Percentiles rank a stretch among this genome's conserved stretches.
Evolutionary conservation across 139 green algal species (phyloP).

Genomic region (Zygnema cylindricum): DNA sequence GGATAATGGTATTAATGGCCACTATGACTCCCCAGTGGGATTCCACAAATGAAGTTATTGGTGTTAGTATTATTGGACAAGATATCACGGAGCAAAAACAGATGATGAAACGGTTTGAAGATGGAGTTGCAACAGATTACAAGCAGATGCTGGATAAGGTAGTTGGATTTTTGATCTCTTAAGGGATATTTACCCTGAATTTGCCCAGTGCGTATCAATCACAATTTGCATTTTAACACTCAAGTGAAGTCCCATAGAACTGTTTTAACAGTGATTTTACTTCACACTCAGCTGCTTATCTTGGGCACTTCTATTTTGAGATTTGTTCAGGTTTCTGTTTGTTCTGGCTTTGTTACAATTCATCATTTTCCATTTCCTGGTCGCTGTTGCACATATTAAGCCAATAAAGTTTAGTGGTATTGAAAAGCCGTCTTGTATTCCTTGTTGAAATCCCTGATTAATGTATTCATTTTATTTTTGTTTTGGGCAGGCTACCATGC

Average conservation of each 20-base stretch:
- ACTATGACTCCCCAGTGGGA: slow-evolving; percentile 41
- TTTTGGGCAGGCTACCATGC: slow-evolving; percentile 24
- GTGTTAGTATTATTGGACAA: slow-evolving; percentile 46
- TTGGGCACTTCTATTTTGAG: no score
- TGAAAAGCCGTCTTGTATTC: no score
- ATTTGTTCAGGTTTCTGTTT: no score
- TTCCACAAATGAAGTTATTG: slow-evolving; percentile 32
- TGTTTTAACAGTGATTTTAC: no score
- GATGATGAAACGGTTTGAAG: slow-evolving; percentile 36
- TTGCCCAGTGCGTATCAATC: neutral
- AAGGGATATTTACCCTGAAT: no score
- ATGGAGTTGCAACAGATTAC: slow-evolving; percentile 12
- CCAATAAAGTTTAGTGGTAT: no score
- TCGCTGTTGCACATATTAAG: no score
- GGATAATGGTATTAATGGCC: slow-evolving; percentile 33
- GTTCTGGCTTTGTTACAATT: no score
- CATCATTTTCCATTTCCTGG: no score
- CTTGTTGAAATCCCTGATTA: no score
- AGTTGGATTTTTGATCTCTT: neutral
- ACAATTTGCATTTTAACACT: neutral
- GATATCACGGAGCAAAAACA: slow-evolving; percentile 48
- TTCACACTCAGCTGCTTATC: no score
- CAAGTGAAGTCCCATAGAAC: neutral
- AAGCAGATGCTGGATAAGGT: slow-evolving; percentile 43
- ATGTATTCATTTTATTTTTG: neutral